These are phyloP conservation scores for Hibiscus tridactylites DNA, from an alignment of 345 rosid species.

Conservation along the genomic window DNA sequence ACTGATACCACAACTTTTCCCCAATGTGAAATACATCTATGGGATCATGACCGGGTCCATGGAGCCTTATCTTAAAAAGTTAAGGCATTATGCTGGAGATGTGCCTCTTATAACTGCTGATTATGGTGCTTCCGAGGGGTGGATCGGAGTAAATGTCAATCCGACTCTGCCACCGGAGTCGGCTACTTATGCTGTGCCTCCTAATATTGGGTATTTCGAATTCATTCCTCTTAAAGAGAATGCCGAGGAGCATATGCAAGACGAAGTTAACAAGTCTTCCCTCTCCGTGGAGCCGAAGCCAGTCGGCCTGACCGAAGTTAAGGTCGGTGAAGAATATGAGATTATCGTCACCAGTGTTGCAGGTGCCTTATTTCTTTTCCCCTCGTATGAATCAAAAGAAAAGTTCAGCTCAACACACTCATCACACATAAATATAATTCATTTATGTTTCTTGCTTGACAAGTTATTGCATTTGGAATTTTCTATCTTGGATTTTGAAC, in stretches of 20 bases:
- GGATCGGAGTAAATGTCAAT: constrained; percentile 84
- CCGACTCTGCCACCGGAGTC: constrained; percentile 61
- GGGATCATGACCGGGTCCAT: constrained; percentile 99
- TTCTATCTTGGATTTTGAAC: no score
- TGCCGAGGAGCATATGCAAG: constrained; percentile 9
- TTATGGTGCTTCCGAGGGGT: constrained; percentile 94
- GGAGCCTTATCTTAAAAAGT: constrained; percentile 71
- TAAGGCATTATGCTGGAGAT: constrained; percentile 82
- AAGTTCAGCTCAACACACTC: no score
- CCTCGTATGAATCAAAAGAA: no score
- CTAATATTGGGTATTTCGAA: constrained; percentile 82
- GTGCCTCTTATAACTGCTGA: constrained; percentile 75
- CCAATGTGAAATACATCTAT: constrained; percentile 75
- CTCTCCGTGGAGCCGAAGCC: constrained; percentile 28
- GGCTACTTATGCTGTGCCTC: constrained; percentile 63
- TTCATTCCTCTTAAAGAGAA: constrained; percentile 47
- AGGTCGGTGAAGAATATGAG: constrained; percentile 83
- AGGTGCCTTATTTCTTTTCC: constrained; percentile 34
- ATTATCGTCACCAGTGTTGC: constrained; percentile 69
- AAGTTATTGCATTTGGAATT: no score
- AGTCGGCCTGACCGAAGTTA: constrained; percentile 56
- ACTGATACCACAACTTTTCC: constrained; percentile 73
- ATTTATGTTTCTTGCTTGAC: no score
- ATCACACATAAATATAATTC: no score
- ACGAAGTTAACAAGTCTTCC: background rate